A percentile compares a stretch with the other conserved stretches of the same genome.
phyloP scores from a whole-genome alignment of 2,329 filamentous ascomycete species.

The Cercospora janseana region DNA sequence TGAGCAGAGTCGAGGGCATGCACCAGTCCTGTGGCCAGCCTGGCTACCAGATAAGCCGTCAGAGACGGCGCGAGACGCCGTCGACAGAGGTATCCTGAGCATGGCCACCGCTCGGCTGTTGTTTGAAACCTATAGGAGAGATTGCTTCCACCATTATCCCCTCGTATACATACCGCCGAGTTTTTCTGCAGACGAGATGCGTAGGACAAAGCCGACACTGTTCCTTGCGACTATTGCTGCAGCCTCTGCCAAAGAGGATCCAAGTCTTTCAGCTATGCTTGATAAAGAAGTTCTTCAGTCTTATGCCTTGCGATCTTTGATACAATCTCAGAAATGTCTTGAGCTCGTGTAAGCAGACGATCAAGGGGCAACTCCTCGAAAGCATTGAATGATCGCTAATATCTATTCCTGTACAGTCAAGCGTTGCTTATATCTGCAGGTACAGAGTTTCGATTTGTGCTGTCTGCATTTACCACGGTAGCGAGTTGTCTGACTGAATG shows the following conservation, averaged over 20 bases:
- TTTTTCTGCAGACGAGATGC: conserved; percentile 56
- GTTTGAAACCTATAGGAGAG: conserved; percentile 58
- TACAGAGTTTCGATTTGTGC: too few species aligned
- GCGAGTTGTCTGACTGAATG: not conserved
- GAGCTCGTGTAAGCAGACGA: conserved; percentile 54
- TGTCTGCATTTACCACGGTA: not conserved
- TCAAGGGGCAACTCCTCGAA: too few species aligned
- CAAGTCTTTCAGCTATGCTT: conserved; percentile 43
- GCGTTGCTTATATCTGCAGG: conserved; percentile 48
- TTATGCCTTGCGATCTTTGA: conserved; percentile 50
- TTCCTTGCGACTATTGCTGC: conserved; percentile 71
- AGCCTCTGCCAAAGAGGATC: conserved; percentile 57
- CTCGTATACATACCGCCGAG: conserved; percentile 59
- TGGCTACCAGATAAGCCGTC: conserved; percentile 12
- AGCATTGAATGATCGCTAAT: too few species aligned
- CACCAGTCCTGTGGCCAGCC: conserved; percentile 15
- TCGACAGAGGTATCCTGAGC: conserved; percentile 61
- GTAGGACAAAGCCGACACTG: conserved; percentile 60
- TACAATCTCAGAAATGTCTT: conserved; percentile 52
- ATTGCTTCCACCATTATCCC: conserved; percentile 62
- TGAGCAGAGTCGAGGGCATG: not conserved
- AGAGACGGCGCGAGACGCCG: conserved; percentile 38
- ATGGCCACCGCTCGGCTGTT: conserved; percentile 56
- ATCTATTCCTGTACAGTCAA: too few species aligned
- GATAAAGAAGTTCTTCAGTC: conserved; percentile 51